Base-by-base conservation (phyloP, 345 rosid species). In the Bruguiera sexangula region DNA sequence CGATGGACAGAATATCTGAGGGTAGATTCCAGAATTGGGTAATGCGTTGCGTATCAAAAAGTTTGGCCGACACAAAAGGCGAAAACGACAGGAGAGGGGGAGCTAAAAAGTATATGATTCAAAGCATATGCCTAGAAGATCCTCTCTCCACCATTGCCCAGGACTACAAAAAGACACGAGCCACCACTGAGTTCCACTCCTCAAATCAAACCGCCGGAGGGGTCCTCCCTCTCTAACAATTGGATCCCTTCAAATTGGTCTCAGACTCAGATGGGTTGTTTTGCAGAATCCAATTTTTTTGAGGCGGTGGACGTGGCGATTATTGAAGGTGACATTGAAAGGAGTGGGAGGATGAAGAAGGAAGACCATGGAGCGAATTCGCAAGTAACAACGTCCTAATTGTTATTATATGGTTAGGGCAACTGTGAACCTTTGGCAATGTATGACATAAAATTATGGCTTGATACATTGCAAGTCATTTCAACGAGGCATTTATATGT, bases 111-210 rank as follows among this genome's bases (percentile, higher is more conserved):
- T n/a, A 34, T 48, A 26, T 60, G 75, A 37, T 62, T 70, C 13
- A 22, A 75, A 74, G 85, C n/a, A 82, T 82, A 82, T 82, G 70
- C 83, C 36, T 8, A 27, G 83, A 82, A 82, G 81, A 77, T 82
- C 74, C 85, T 73, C 51, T 34, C 32, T 16, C 74, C 81, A 62
- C 70, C 67, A 66, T 26, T 4, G 10, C 50, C 54, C 13, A 8
- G 37, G 5, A 57, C 46, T 59, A 66, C 63, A 50, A 70, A 74
- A 67, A 22, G 29, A 70, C 22, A 43, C 39, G 19, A 3, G 16
- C 60, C 37, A 29, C 65, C 8, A 27, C 56, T 26, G 7, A 18
- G 6, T 16, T 16, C 6, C 67, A 16, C 55, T 43, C 60, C 60
- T 43, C 19, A 43, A 11, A 43, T 34, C 52, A 68, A 57, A 29